phyloP scores from a whole-genome alignment of 2,329 filamentous ascomycete species.

The Xylaria polymorpha region DNA sequence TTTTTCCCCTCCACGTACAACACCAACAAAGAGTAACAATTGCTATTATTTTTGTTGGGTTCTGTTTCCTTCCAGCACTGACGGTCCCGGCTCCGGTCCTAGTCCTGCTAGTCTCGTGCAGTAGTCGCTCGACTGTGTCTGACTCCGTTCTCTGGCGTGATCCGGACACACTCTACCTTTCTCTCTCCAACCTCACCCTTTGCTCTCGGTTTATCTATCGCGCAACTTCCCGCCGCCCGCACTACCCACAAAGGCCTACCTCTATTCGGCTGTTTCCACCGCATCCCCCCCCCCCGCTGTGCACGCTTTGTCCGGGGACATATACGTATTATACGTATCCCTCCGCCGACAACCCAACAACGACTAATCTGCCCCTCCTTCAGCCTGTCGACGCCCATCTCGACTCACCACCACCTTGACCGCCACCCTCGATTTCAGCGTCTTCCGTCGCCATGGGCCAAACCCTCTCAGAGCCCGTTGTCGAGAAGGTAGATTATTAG shows the following conservation, averaged over 20 bases:
- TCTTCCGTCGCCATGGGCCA: slow-evolving; percentile 81
- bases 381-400: slow-evolving; percentile 43
- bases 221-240: slow-evolving; percentile 15
- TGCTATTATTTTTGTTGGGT: slow-evolving; percentile 25
- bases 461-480: slow-evolving; percentile 97
- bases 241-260: slow-evolving; percentile 7
- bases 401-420: slow-evolving; percentile 43
- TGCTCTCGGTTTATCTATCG: slow-evolving; percentile 15
- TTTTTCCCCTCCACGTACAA: slow-evolving; percentile 6
- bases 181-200: slow-evolving; percentile 16
- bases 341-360: slow-evolving; percentile 38
- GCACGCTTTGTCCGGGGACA: slow-evolving; percentile 40
- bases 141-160: slow-evolving; percentile 34
- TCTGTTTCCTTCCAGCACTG: slow-evolving; percentile 27
- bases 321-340: slow-evolving; percentile 25
- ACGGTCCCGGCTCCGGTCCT: slow-evolving; percentile 19
- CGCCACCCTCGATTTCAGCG: slow-evolving; percentile 42
- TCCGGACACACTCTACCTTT: slow-evolving; percentile 19
- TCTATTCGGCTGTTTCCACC: slow-evolving; percentile 3
- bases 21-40: slow-evolving; percentile 12
- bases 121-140: slow-evolving; percentile 30
- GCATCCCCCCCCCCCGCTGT: slow-evolving; percentile 12
- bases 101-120: slow-evolving; percentile 31
- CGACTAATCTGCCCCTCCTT: slow-evolving; percentile 40
- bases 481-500: slow-evolving; percentile 87